Percentiles rank a stretch among this genome's conserved stretches.
phyloP scores from a whole-genome alignment of 805 yeast species.

The Metschnikowia cerradonensis region DNA sequence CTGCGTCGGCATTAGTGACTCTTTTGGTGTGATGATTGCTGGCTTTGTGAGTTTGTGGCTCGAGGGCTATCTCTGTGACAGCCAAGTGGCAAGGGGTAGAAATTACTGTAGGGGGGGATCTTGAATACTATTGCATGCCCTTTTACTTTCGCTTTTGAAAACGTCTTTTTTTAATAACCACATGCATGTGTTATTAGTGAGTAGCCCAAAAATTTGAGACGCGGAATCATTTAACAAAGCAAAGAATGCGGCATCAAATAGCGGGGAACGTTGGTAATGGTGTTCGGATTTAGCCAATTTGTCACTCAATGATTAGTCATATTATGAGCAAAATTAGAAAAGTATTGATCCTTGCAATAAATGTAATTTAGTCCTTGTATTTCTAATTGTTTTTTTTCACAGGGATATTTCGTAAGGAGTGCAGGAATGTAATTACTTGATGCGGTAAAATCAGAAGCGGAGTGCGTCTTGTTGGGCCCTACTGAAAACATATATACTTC shows the following conservation, averaged over 20 bases:
- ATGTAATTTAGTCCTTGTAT: neutral
- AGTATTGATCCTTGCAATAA: neutral
- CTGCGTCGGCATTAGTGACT: conserved; percentile 77
- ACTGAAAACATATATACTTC: neutral
- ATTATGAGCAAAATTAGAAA: neutral
- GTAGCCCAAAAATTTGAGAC: conserved; percentile 1
- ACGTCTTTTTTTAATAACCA: neutral
- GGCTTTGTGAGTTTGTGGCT: conserved; percentile 71
- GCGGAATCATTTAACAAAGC: neutral
- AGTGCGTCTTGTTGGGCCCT: conserved; percentile 5
- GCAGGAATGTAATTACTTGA: conserved; percentile 4
- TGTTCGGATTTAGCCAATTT: neutral
- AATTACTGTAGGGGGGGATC: conserved; percentile 61
- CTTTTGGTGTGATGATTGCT: conserved; percentile 79
- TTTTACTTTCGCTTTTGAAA: neutral
- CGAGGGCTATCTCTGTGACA: conserved; percentile 67
- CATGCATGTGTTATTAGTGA: neutral
- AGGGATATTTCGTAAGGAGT: neutral
- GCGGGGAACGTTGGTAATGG: neutral
- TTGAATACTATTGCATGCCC: neutral
- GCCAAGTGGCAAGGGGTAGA: conserved; percentile 68
- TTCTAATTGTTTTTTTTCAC: neutral
- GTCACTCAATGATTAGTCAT: neutral
- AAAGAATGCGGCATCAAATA: neutral
- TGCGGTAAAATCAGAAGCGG: conserved; percentile 2